These are phyloP conservation scores for Isatis tinctoria DNA, from an alignment of 345 rosid genomes.

Conservation along the genomic window DNA sequence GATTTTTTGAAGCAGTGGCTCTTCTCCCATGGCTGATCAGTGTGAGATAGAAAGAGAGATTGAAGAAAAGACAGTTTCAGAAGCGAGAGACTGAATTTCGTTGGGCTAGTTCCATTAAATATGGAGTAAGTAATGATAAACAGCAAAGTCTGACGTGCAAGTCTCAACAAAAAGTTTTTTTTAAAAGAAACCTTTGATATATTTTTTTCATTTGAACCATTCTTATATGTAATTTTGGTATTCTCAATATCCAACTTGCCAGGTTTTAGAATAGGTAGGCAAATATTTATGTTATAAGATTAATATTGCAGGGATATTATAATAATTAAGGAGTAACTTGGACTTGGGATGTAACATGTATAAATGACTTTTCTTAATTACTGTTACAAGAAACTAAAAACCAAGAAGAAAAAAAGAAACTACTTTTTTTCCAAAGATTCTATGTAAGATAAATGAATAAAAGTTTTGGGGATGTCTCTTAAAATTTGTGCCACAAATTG, in stretches of 20 bases:
- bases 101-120: constrained; percentile 1
- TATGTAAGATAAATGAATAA: no score
- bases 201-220: background rate
- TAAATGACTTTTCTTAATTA: background rate
- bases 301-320: background rate
- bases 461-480: no score
- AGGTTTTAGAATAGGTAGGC: background rate
- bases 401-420: no score
- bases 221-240: background rate
- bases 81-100: background rate
- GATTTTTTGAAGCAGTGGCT: constrained; percentile 20
- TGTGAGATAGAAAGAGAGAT: background rate
- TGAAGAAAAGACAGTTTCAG: background rate
- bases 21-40: constrained; percentile 22
- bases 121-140: background rate
- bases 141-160: constrained; percentile 20
- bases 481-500: no score
- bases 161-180: background rate
- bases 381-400: background rate
- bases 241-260: background rate
- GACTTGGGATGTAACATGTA: background rate
- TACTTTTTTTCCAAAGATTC: background rate
- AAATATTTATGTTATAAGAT: background rate
- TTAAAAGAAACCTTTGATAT: background rate
- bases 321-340: background rate